phyloP scores from a whole-genome alignment of 352 stramenopile species.

The Pythium phragmiticola region DNA sequence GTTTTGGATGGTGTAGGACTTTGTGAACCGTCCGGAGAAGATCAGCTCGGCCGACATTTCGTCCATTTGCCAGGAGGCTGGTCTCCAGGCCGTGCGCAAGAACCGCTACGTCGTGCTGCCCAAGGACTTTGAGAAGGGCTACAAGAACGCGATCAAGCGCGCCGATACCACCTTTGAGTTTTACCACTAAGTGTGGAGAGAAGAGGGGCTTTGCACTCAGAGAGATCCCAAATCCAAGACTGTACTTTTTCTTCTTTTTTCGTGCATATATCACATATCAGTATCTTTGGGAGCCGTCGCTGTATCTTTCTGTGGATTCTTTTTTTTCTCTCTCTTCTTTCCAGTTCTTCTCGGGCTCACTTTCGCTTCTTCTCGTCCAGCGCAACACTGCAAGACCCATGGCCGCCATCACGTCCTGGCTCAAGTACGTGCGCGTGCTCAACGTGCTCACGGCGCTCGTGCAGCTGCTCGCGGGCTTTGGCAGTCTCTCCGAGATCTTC shows the following conservation, averaged over 20 bases:
- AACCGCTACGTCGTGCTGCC: constrained; percentile 99
- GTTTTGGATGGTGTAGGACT: constrained; percentile 72
- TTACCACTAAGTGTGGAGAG: constrained; percentile 84
- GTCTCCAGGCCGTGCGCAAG: constrained; percentile 98
- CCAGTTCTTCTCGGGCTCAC: too few relatives aligned
- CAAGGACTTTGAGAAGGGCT: constrained; percentile 99
- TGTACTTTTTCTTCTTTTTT: neutral
- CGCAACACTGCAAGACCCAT: neutral
- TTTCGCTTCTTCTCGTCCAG: neutral
- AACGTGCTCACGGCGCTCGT: constrained; percentile 32
- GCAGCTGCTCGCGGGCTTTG: constrained; percentile 31
- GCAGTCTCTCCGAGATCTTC: constrained; percentile 33
- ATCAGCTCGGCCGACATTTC: constrained; percentile 98
- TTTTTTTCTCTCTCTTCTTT: too few relatives aligned
- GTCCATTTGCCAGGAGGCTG: constrained; percentile 98
- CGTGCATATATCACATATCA: neutral
- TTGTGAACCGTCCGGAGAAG: constrained; percentile 99
- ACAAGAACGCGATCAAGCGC: constrained; percentile 99
- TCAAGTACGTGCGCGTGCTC: constrained; percentile 31
- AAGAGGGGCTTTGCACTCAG: neutral
- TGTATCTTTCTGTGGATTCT: too few relatives aligned
- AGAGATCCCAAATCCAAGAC: neutral
- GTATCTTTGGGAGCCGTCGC: neutral
- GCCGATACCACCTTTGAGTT: constrained; percentile 99
- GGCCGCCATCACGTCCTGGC: constrained; percentile 6